Percentiles rank a stretch among this genome's conserved stretches.
phyloP scores from a whole-genome alignment of 345 rosid genomes.

The Eucalyptus regnans region DNA sequence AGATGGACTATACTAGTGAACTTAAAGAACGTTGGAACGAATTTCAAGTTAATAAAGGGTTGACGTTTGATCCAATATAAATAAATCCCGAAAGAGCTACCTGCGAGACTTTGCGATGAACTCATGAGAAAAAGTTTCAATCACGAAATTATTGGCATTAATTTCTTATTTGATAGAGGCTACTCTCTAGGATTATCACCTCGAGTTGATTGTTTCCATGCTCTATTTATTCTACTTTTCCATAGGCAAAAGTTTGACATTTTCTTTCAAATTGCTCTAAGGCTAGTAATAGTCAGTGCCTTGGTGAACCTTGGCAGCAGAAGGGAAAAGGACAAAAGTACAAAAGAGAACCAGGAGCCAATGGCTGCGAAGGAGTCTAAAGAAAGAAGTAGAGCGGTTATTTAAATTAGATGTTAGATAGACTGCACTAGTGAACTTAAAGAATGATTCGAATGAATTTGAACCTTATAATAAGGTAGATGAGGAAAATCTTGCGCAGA shows the following conservation, averaged over 20 bases:
- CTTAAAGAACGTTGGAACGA: neutral
- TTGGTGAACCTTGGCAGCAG: too few species aligned
- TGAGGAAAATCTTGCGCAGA: neutral
- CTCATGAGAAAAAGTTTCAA: neutral
- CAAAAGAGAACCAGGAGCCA: too few species aligned
- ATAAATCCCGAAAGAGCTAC: fast-evolving
- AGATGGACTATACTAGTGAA: neutral
- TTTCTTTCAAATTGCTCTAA: too few species aligned
- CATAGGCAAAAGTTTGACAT: too few species aligned
- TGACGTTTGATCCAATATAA: fast-evolving
- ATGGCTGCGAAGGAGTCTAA: neutral
- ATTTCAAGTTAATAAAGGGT: neutral
- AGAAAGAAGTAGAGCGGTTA: neutral
- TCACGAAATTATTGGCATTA: neutral
- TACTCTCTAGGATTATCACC: neutral
- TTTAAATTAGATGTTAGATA: neutral
- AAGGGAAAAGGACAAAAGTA: too few species aligned
- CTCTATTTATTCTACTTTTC: neutral
- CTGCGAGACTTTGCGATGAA: fast-evolving
- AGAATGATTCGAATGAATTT: neutral
- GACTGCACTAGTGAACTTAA: neutral
- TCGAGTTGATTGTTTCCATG: neutral
- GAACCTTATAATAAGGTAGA: neutral
- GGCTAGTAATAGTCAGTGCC: too few species aligned
- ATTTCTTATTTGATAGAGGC: neutral